phyloP scores from a whole-genome alignment of 345 rosid genomes.

The Melaleuca alternifolia region DNA sequence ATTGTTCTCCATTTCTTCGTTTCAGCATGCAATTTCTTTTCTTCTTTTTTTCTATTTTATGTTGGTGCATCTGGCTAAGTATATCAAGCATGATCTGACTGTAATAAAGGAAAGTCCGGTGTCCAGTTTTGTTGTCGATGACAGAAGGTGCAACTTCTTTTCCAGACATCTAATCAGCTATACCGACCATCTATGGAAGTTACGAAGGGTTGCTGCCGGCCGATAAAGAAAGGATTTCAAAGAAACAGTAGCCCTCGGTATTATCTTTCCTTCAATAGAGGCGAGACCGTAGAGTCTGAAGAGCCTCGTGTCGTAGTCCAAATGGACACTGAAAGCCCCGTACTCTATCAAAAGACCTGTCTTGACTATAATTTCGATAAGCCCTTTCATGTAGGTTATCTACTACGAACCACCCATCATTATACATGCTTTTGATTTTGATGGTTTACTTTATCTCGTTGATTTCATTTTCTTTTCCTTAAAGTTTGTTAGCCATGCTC shows the following conservation, averaged over 20 bases:
- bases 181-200: slow-evolving; percentile 67
- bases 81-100: not conserved
- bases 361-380: slow-evolving; percentile 65
- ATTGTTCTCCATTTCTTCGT: not conserved
- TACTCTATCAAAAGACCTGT: slow-evolving; percentile 74
- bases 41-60: not conserved
- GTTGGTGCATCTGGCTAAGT: not conserved
- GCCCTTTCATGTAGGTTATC: slow-evolving; percentile 54
- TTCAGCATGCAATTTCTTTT: not conserved
- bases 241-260: slow-evolving; percentile 48
- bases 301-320: slow-evolving; percentile 59
- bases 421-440: not conserved
- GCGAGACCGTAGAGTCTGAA: slow-evolving; percentile 24
- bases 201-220: slow-evolving; percentile 57
- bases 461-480: not conserved
- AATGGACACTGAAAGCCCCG: slow-evolving; percentile 88
- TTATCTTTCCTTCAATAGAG: slow-evolving; percentile 42
- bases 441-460: not conserved
- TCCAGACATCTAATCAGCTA: slow-evolving; percentile 49
- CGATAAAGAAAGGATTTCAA: slow-evolving; percentile 48
- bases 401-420: not conserved
- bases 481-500: not conserved
- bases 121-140: not conserved
- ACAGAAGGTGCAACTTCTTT: not conserved
- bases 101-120: not conserved